Evolutionary conservation across 805 yeast species (phyloP).

Genomic region (Sungouiozyma intestinalis): DNA sequence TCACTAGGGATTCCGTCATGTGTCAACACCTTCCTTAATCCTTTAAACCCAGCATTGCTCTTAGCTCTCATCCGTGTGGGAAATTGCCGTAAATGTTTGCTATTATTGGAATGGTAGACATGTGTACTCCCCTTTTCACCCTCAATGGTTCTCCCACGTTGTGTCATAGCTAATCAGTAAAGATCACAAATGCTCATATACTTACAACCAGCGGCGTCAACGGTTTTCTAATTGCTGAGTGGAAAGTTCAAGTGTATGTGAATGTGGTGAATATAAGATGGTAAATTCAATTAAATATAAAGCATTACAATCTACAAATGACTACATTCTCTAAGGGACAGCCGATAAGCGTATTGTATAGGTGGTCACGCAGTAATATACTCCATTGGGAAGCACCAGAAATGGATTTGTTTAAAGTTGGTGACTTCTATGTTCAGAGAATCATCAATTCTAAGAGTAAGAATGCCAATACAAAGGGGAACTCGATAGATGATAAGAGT

Average conservation of each 20-base stretch:
- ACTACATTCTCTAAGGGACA: too few relatives aligned
- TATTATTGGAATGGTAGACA: constrained; percentile 9
- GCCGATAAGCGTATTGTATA: too few relatives aligned
- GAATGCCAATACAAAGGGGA: background rate
- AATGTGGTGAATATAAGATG: too few relatives aligned
- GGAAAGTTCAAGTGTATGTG: too few relatives aligned
- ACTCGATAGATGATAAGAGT: constrained; percentile 5
- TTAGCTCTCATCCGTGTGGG: constrained; percentile 25
- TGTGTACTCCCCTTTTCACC: constrained; percentile 1
- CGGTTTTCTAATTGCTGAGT: too few relatives aligned
- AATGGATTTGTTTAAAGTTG: constrained; percentile 40
- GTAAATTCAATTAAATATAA: background rate
- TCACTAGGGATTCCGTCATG: constrained; percentile 15
- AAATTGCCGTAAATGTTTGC: constrained; percentile 15
- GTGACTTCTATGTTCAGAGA: constrained; percentile 35
- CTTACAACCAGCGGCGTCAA: too few relatives aligned
- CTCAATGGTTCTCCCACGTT: constrained; percentile 9
- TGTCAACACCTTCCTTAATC: constrained; percentile 19
- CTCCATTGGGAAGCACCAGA: too few relatives aligned
- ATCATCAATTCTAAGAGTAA: constrained; percentile 27
- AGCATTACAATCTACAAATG: too few relatives aligned
- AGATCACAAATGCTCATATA: too few relatives aligned
- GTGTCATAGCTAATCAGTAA: too few relatives aligned
- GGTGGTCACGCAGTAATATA: too few relatives aligned
- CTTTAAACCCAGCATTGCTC: constrained; percentile 26